phyloP scores from a whole-genome alignment of 2,329 filamentous ascomycete genomes.

The Pseudocercospora cruenta region DNA sequence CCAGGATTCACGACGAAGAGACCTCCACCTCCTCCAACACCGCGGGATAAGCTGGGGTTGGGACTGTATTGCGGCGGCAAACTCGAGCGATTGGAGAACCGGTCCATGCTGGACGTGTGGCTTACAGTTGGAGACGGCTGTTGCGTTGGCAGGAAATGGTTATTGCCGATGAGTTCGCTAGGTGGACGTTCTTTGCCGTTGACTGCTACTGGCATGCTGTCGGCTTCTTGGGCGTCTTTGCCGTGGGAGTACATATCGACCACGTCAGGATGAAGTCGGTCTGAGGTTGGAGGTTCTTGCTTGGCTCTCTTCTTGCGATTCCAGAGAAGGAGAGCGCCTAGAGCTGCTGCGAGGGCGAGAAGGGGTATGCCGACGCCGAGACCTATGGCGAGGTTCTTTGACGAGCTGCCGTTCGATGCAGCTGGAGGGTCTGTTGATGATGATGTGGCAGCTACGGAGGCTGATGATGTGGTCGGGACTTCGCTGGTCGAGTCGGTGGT shows the following conservation, averaged over 20 bases:
- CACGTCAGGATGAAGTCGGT: conserved; percentile 12
- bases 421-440: not conserved
- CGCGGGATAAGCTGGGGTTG: not conserved
- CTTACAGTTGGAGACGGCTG: not conserved
- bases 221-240: conserved; percentile 20
- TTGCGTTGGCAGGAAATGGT: conserved; percentile 6
- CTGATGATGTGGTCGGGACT: conserved; percentile 7
- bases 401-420: conserved; percentile 4
- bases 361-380: conserved; percentile 13
- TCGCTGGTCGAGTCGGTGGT: conserved; percentile 12
- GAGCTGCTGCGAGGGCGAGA: conserved; percentile 3
- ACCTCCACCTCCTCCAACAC: not conserved
- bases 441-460: not conserved
- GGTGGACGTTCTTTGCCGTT: not conserved
- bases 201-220: conserved; percentile 15
- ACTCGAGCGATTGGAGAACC: not conserved
- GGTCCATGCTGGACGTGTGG: not conserved
- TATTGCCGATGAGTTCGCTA: conserved; percentile 18
- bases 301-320: conserved; percentile 10
- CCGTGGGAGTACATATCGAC: conserved; percentile 20
- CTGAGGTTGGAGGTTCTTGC: conserved; percentile 15
- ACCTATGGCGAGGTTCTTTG: conserved; percentile 14
- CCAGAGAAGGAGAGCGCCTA: conserved; percentile 12
- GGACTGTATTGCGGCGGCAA: not conserved
- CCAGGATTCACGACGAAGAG: not conserved